Evolutionary conservation across 2,329 filamentous ascomycete genomes (phyloP).

Genomic region (Colletotrichum sp.): DNA sequence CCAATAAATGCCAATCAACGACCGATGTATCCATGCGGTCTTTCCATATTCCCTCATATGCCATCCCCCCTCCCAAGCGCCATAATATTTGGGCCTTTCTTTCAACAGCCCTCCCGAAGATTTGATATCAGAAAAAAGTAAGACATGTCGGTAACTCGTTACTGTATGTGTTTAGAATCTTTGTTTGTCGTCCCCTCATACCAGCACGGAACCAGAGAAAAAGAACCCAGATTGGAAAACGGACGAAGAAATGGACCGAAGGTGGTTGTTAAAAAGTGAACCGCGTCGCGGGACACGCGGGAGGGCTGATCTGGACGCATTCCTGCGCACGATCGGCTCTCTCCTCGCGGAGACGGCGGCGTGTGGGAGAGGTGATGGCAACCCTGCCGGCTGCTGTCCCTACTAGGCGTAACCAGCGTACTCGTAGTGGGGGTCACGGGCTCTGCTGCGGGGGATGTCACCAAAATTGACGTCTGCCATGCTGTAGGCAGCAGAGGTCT

Average conservation of each 20-base stretch:
- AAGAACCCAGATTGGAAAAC: background rate
- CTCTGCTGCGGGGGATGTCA: slow-evolving; percentile 27
- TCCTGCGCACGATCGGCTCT: slow-evolving; percentile 2
- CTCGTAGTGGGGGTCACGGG: slow-evolving; percentile 23
- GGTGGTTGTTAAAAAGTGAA: background rate
- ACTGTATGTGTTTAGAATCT: slow-evolving; percentile 20
- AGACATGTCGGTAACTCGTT: slow-evolving; percentile 21
- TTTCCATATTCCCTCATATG: slow-evolving; percentile 3
- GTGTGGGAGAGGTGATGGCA: background rate
- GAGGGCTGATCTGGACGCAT: background rate
- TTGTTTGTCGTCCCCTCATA: slow-evolving; percentile 10
- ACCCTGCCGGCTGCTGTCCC: background rate
- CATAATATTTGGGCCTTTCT: background rate
- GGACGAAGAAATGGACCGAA: background rate
- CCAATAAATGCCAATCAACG: slow-evolving; percentile 18
- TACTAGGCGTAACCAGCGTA: slow-evolving; percentile 13
- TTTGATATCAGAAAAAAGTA: slow-evolving; percentile 18
- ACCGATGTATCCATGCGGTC: background rate
- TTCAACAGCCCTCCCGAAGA: slow-evolving; percentile 14
- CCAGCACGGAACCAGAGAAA: slow-evolving; percentile 18
- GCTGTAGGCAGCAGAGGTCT: slow-evolving; percentile 35
- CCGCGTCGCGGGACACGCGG: background rate
- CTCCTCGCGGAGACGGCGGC: background rate
- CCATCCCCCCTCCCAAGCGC: background rate
- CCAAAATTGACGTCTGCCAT: slow-evolving; percentile 37